Base-by-base conservation (phyloP, 495 filamentous ascomycete species). In the Melanomma pulvis-pyrius region DNA sequence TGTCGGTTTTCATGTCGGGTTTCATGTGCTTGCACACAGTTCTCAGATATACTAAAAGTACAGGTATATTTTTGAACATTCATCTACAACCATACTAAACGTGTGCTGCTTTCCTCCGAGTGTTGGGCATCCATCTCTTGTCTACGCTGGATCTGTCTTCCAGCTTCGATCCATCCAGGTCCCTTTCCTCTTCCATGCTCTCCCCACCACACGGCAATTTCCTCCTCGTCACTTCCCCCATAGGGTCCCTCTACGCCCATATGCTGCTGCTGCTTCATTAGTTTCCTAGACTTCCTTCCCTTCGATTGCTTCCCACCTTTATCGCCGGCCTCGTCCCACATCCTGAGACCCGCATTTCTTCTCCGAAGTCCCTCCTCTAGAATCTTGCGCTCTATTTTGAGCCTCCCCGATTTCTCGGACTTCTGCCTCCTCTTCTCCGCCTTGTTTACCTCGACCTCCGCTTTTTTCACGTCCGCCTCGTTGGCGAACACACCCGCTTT, bases 401-500 rank as follows among this genome's bases (percentile, higher is more conserved):
- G 32, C 32, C 13, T 36, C 32, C 32, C 32, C 32, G 32, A 36
- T 13, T 88, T 65, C 85, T 84, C 19, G 79, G 78, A 36, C 87
- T 89, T 75, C 87, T 84, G 1, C 76, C 88, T 13, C 32, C 32
- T 36, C 13, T 36, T 36, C 32, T 36, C 32, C 32, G 13, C 6
- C 6, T 75, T 72, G 39, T 13, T 36, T 6, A 36, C 6, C 32
- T 36, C 32, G 13, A 6, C 32, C 6, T 6, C 32, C 13, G 32
- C 32, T 13, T 13, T 6, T 6, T 13, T 6, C 13, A 36, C 32
- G 13, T 36, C 32, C 6, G 32, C 32, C 13, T 36, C 13, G 6
- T 6, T 36, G 6, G 32, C 32, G 13, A 36, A 36, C 32, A 13
- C 6, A 6, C 32, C 32, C 13, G 6, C 32, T 36, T 13, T 6